A percentile compares a stretch with the other conserved stretches of the same genome.
phyloP scores from a whole-genome alignment of 1,284 basidiomycete species.

The Tetrapyrgos nigripes region DNA sequence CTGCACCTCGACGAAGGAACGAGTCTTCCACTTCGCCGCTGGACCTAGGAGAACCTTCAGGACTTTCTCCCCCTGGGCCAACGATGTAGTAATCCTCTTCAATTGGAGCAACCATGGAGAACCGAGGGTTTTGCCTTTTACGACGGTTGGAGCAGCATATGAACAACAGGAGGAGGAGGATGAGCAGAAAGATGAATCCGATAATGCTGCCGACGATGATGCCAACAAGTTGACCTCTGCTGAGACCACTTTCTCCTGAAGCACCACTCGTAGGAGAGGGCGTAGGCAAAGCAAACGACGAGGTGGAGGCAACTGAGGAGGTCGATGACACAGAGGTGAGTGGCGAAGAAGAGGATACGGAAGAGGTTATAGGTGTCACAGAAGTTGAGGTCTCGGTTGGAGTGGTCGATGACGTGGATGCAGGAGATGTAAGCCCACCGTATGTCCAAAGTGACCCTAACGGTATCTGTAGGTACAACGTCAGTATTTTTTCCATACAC shows the following conservation, averaged over 20 bases:
- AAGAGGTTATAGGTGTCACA: conserved; percentile 29
- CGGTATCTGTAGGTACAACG: conserved; percentile 11
- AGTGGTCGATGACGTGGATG: conserved; percentile 29
- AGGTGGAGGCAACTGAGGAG: conserved; percentile 17
- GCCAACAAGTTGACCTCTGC: conserved; percentile 51
- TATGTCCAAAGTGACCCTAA: conserved; percentile 50
- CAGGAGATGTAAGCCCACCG: conserved; percentile 55
- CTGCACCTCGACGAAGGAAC: conserved; percentile 53
- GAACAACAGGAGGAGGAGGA: conserved; percentile 53
- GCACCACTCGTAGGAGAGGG: conserved; percentile 18
- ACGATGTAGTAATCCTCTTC: conserved; percentile 64
- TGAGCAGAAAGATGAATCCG: conserved; percentile 63
- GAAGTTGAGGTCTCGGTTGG: conserved; percentile 13
- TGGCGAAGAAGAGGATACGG: conserved; percentile 20
- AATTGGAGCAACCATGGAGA: conserved; percentile 39
- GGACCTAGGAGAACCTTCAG: conserved; percentile 68
- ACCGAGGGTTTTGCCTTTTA: conserved; percentile 34
- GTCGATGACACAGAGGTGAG: conserved; percentile 18
- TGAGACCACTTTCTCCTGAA: conserved; percentile 26
- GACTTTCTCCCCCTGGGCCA: conserved; percentile 42
- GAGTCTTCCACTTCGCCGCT: conserved; percentile 73
- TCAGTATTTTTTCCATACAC: not conserved
- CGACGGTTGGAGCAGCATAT: conserved; percentile 55
- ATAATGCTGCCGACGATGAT: conserved; percentile 52
- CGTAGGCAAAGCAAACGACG: conserved; percentile 1